Evolutionary conservation across 2,329 filamentous ascomycete species (phyloP).

Genomic region (Aspergillus sp.): DNA sequence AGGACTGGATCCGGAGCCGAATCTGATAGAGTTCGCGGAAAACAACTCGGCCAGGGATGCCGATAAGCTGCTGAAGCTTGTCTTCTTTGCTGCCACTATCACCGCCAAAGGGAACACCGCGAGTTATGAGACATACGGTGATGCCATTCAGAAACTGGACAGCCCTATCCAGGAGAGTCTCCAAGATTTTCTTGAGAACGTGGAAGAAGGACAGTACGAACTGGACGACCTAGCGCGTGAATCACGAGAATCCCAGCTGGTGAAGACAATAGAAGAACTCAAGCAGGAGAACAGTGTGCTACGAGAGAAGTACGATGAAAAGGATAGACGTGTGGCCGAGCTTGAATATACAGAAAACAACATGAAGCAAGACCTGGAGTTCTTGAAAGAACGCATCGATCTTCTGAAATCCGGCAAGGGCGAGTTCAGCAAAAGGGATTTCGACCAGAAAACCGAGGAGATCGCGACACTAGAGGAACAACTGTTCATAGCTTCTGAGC

Average conservation of each 20-base stretch:
- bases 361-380: background rate
- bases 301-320: constrained; percentile 48
- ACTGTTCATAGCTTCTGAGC: constrained; percentile 53
- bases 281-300: background rate
- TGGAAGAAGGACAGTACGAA: constrained; percentile 41
- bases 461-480: constrained; percentile 71
- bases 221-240: constrained; percentile 38
- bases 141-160: constrained; percentile 45
- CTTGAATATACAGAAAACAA: background rate
- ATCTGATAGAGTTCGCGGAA: constrained; percentile 49
- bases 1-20: constrained; percentile 43
- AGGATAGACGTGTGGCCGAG: background rate
- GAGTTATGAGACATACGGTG: constrained; percentile 50
- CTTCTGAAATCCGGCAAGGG: constrained; percentile 51
- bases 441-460: constrained; percentile 62
- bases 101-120: background rate
- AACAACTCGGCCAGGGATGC: constrained; percentile 44
- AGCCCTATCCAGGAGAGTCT: constrained; percentile 46
- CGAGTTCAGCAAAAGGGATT: constrained; percentile 45
- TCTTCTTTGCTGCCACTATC: constrained; percentile 60
- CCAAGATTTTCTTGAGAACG: constrained; percentile 49
- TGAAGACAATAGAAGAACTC: constrained; percentile 1
- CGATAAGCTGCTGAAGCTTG: constrained; percentile 60
- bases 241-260: constrained; percentile 26
- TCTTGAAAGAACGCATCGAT: constrained; percentile 45